Evolutionary conservation across 345 rosid genomes (phyloP), one percentile per base, ranked within the genome.

Genomic region (Citrus hindsii): DNA sequence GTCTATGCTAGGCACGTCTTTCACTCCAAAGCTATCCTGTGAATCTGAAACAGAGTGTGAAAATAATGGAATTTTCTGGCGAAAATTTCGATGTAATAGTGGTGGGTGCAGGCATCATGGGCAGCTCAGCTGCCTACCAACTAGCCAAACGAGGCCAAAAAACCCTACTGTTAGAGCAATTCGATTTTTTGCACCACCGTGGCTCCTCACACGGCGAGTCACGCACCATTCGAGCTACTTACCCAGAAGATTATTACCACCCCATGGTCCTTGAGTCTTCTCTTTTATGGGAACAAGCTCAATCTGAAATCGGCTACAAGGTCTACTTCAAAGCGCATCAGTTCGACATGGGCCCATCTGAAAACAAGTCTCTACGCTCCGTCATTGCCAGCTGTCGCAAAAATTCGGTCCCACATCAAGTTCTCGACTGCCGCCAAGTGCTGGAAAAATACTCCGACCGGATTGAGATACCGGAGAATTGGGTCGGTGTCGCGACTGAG

Each of bases 181-280:
- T 92, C 79, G 99, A 95, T 69, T 91, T 95, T 84, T 78, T 92
- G 67, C 99, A 93, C 87, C 91, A 84, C 85, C 92, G 93, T 13
- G 99, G 99, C 53, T 93, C 98, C 55, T 95, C 99, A 2, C 99
- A 95, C 74, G 99, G 99, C 10, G 98, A 95, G 88, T 95, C 99
- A 27, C 92, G 99, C 28, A 90, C 94, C 61, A 83, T 95, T 4
- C 93, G 98, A 0, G 88, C 94, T 8, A 90, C 98, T 0, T 95
- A 96, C 79, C 89, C 93, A 0, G 93, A 93, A 71, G 90, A 87
- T 55, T 92, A 88, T 87, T 96, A 96, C 89, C 67, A 71, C 69
- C 33, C 69, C 73, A 78, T 96, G 94, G 97, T 88, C 51, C 19
- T 66, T 0, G 90, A 93, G 65, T 87, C 97, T 0, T 67, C 84